Conservation (phyloP, 805 yeast species). For the Wickerhamomyces rabaulensis region DNA sequence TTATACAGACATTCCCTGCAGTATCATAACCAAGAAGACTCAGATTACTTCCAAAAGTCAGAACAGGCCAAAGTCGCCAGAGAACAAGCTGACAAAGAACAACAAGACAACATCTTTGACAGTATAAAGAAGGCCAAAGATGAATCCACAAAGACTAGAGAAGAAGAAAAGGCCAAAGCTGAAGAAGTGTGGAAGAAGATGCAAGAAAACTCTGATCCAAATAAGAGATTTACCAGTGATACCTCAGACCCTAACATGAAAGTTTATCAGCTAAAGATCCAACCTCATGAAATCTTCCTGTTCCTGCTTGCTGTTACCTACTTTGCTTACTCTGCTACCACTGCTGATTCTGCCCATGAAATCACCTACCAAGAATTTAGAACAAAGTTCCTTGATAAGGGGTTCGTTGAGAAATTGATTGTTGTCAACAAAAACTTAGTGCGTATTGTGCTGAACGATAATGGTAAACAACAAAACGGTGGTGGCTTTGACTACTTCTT, state of each 20-base stretch:
- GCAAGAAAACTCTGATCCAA: conserved; percentile 1
- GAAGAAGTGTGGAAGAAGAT: background rate
- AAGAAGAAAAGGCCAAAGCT: background rate
- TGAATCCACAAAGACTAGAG: conserved; percentile 12
- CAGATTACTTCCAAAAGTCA: background rate
- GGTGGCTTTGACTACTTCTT: conserved; percentile 36
- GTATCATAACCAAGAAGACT: background rate
- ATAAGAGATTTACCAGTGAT: conserved; percentile 20
- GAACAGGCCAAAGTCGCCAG: background rate
- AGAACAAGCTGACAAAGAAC: conserved; percentile 4
- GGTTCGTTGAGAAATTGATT: conserved; percentile 64
- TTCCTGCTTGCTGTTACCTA: conserved; percentile 28
- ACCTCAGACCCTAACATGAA: conserved; percentile 27
- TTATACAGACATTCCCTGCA: background rate
- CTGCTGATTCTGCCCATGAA: conserved; percentile 38
- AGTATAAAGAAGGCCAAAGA: conserved; percentile 5
- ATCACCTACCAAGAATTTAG: conserved; percentile 92
- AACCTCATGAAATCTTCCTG: conserved; percentile 30
- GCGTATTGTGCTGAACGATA: conserved; percentile 59
- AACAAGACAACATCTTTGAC: background rate
- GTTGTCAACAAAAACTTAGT: conserved; percentile 78
- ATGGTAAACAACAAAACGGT: conserved; percentile 45
- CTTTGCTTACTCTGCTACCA: conserved; percentile 24
- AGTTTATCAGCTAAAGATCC: conserved; percentile 27
- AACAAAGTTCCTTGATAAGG: conserved; percentile 65